Conservation (phyloP, 148 eudicot species). For the Suaeda aralocaspica region DNA sequence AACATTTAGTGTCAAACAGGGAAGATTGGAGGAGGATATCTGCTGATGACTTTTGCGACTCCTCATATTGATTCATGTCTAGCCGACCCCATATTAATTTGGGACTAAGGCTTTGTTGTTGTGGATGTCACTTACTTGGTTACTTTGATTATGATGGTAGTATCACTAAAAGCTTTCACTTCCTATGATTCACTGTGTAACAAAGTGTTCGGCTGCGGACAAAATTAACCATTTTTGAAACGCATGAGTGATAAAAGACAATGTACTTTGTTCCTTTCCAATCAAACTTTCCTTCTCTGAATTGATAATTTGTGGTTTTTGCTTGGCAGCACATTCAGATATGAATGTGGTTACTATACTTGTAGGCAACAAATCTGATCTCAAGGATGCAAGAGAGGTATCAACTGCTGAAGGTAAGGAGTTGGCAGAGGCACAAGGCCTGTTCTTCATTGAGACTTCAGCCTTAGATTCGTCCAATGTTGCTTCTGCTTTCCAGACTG, state of each 20-base stretch:
- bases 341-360: constrained; percentile 96
- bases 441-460: constrained; percentile 91
- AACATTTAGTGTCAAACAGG: too few relatives aligned
- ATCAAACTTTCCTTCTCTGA: neutral
- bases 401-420: constrained; percentile 75
- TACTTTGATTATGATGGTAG: neutral
- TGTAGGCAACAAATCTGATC: constrained; percentile 87
- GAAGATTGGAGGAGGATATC: too few relatives aligned
- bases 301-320: neutral
- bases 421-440: constrained; percentile 74
- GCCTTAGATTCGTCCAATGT: constrained; percentile 92
- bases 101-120: too few relatives aligned
- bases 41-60: too few relatives aligned
- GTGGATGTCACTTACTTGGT: too few relatives aligned
- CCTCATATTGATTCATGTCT: too few relatives aligned
- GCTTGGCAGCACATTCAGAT: constrained; percentile 81
- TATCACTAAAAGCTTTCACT: neutral
- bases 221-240: neutral
- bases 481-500: constrained; percentile 69
- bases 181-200: too few relatives aligned
- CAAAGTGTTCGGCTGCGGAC: too few relatives aligned
- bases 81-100: too few relatives aligned
- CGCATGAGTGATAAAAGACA: neutral
- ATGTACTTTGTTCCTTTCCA: constrained; percentile 3
- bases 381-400: constrained; percentile 82